Base-by-base conservation (phyloP, 1,284 basidiomycete species). In the Meripilus lineatus region DNA sequence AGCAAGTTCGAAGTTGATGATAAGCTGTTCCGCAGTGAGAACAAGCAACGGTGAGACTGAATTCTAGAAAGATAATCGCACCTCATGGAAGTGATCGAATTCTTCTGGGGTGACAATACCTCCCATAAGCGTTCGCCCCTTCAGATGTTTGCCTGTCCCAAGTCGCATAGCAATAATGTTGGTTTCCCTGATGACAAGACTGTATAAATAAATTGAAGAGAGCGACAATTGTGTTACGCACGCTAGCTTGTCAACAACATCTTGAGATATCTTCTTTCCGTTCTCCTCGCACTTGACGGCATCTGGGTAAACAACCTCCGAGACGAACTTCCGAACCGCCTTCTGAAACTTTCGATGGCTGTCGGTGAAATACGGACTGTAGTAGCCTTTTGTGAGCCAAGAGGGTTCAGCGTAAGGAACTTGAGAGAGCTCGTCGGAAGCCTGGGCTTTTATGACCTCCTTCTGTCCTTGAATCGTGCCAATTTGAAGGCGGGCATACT, bases 141-240 rank as follows among this genome's bases (percentile, higher is more conserved):
- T 75, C n/a, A 99, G 75, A 59, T 98, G 93, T 54, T 83, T 84
- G 3, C 87, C 87, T 3, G 85, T 88, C 3, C 95, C 95, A 35
- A 98, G 74, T 17, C 95, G 84, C 94, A 98, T 98, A 15, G 91
- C 87, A 46, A 91, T 82, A 43, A 95, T 73, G 60, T 93, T 89
- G 52, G 78, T 67, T 50, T 79, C 77, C 30, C 82, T 86, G 50
- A 13, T 37, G 11, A 36, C 21, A 23, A 17, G 4, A 15, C 17
- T 10, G 21, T 24, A 22, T 25, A 22, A 17, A 17, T n/a, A 14
- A 18, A 2, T 23, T 18, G 33, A n/a, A 20, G 20, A 32, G 15
- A 21, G 15, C 4, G 13, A 38, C 20, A 32, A 8, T 15, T 13
- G 17, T 4, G 15, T 1, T 10, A 66, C 74, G 38, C 59, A 85